phyloP scores from a whole-genome alignment of 106 monocot genomes.

The Narthecium ossifragum region DNA sequence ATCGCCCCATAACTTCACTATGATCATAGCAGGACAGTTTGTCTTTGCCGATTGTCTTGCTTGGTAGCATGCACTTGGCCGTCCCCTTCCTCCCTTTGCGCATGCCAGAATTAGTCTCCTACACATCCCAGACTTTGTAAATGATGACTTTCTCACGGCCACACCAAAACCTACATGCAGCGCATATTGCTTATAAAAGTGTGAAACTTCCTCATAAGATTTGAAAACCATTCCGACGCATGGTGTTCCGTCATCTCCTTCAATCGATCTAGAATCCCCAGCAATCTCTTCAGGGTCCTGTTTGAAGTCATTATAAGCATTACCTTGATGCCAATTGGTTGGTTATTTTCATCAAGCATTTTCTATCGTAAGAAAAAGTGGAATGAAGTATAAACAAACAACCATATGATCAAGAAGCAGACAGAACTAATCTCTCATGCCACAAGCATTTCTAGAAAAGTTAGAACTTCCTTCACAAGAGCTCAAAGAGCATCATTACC shows the following conservation, averaged over 20 bases:
- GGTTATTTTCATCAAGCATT: too few relatives aligned
- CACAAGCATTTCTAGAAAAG: too few relatives aligned
- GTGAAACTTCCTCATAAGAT: conserved; percentile 46
- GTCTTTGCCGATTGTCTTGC: conserved; percentile 49
- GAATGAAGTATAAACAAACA: too few relatives aligned
- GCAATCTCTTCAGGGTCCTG: too few relatives aligned
- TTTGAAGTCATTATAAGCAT: too few relatives aligned
- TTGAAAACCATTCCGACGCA: conserved; percentile 49
- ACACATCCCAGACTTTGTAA: conserved; percentile 34
- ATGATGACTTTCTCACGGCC: conserved; percentile 46
- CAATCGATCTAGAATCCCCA: too few relatives aligned
- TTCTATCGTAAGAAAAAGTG: too few relatives aligned
- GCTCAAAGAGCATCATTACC: too few relatives aligned
- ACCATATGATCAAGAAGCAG: too few relatives aligned
- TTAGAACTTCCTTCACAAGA: too few relatives aligned
- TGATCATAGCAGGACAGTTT: conserved; percentile 35
- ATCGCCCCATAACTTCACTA: conserved; percentile 44
- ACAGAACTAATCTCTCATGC: too few relatives aligned
- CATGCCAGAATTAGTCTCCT: conserved; percentile 40
- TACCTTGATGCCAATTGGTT: too few relatives aligned
- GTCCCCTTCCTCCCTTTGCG: conserved; percentile 38
- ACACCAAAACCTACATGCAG: conserved; percentile 42
- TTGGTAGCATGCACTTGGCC: conserved; percentile 42
- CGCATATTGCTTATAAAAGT: conserved; percentile 54
- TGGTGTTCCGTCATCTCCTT: conserved; percentile 30